Conservation (phyloP, 805 yeast species). For the Candida ipomoeae region DNA sequence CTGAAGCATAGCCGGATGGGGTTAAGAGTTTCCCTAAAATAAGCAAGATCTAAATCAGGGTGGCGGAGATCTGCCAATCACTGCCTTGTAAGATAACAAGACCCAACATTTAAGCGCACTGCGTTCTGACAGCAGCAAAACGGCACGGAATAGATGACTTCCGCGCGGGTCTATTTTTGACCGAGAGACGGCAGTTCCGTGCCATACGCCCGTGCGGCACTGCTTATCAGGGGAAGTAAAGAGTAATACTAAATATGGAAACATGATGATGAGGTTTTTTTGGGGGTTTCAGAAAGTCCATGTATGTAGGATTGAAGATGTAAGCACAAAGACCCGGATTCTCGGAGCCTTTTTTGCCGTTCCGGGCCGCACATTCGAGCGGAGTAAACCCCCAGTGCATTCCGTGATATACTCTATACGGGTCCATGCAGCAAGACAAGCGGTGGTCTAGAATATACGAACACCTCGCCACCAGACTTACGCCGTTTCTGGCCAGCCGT, state of each 20-base stretch:
- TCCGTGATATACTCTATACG: neutral
- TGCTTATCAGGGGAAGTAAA: neutral
- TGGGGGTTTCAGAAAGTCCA: no score
- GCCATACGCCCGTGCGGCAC: neutral
- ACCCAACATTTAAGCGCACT: neutral
- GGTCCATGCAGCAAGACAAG: neutral
- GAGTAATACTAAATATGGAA: no score
- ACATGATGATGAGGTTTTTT: no score
- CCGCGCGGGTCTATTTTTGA: neutral
- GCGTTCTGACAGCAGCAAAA: neutral
- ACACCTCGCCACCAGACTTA: no score
- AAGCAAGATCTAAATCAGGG: no score
- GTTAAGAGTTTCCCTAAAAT: no score
- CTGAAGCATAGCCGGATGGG: no score
- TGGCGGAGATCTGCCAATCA: neutral
- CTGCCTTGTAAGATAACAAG: neutral
- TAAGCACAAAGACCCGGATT: neutral
- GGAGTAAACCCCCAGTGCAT: neutral
- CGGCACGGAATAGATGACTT: neutral
- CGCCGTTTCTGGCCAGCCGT: no score
- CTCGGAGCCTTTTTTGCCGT: neutral
- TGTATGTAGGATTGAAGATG: no score
- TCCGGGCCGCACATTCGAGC: neutral
- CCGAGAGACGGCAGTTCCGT: neutral
- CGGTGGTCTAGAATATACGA: neutral